phyloP scores from a whole-genome alignment of 2,329 filamentous ascomycete genomes.

The Chaetomiaceae sp. region DNA sequence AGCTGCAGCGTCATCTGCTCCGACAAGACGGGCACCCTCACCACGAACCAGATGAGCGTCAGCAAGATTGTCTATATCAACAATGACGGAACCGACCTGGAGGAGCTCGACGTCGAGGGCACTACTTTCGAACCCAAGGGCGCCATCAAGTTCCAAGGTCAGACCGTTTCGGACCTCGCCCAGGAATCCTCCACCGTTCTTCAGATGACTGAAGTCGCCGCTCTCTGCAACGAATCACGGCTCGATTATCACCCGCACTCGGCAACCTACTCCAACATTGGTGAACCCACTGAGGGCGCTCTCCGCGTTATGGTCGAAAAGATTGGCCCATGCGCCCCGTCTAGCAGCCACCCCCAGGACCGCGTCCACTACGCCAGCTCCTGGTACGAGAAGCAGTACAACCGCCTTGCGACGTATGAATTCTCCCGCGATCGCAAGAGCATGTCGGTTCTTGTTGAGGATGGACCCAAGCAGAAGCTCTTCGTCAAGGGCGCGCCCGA shows the following conservation, averaged over 20 bases:
- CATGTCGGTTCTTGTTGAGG: slow-evolving; percentile 90
- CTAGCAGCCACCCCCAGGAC: slow-evolving; percentile 49
- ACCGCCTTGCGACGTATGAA: slow-evolving; percentile 82
- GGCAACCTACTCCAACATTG: slow-evolving; percentile 72
- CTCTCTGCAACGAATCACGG: slow-evolving; percentile 83
- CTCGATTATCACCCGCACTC: slow-evolving; percentile 76
- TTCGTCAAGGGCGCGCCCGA: slow-evolving; percentile 96
- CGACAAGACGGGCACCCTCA: slow-evolving; percentile 97
- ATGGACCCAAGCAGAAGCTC: slow-evolving; percentile 67
- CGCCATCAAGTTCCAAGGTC: slow-evolving; percentile 63
- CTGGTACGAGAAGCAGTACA: slow-evolving; percentile 72
- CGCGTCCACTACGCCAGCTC: slow-evolving; percentile 77
- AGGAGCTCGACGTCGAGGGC: slow-evolving; percentile 85
- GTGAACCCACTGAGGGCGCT: slow-evolving; percentile 93
- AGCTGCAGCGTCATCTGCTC: slow-evolving; percentile 99
- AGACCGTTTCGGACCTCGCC: slow-evolving; percentile 62
- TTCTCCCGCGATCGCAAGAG: slow-evolving; percentile 98
- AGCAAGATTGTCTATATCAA: slow-evolving; percentile 84
- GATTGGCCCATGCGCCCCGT: slow-evolving; percentile 72
- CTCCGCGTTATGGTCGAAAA: slow-evolving; percentile 90
- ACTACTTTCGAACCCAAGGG: slow-evolving; percentile 88
- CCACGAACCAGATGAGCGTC: slow-evolving; percentile 99
- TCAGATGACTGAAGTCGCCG: slow-evolving; percentile 68
- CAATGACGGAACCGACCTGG: slow-evolving; percentile 66
- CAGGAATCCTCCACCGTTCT: slow-evolving; percentile 69